phyloP scores from a whole-genome alignment of 768 basidiomycete species.

The Tricholoma sp. region DNA sequence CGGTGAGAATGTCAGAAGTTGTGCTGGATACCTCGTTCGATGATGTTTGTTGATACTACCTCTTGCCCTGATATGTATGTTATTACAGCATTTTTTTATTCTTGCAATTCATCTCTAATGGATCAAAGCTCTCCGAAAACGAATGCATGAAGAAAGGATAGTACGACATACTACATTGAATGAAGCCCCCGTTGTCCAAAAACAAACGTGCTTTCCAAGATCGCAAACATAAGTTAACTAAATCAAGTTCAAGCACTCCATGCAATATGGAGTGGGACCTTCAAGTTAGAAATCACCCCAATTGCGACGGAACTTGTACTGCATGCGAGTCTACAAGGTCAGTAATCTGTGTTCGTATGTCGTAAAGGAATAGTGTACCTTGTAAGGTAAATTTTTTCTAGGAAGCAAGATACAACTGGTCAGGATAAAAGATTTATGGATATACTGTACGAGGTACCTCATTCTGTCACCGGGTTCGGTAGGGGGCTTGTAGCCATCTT shows the following conservation, averaged over 20 bases:
- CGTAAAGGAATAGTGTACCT: constrained; percentile 44
- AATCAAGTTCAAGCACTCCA: too few species aligned
- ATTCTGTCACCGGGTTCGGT: constrained; percentile 69
- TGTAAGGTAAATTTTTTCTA: constrained; percentile 83
- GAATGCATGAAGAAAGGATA: constrained; percentile 1
- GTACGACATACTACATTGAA: background rate
- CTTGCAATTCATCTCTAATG: background rate
- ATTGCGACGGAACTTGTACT: constrained; percentile 87
- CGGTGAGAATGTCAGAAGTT: constrained; percentile 32
- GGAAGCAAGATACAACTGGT: background rate
- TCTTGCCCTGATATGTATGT: background rate
- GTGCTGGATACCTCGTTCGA: background rate
- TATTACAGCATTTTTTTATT: background rate
- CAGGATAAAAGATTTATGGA: constrained; percentile 1
- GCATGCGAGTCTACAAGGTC: constrained; percentile 52
- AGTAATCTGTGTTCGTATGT: constrained; percentile 31
- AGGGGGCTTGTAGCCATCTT: constrained; percentile 68
- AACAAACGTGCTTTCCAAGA: background rate
- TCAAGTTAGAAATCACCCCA: constrained; percentile 88
- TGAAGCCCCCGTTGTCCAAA: background rate
- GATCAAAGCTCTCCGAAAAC: background rate
- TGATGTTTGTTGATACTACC: background rate
- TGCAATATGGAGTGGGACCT: background rate
- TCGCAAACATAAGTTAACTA: background rate
- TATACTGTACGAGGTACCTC: constrained; percentile 38